Base-by-base conservation (phyloP, 805 yeast genomes). In the Metschnikowia borealis region DNA sequence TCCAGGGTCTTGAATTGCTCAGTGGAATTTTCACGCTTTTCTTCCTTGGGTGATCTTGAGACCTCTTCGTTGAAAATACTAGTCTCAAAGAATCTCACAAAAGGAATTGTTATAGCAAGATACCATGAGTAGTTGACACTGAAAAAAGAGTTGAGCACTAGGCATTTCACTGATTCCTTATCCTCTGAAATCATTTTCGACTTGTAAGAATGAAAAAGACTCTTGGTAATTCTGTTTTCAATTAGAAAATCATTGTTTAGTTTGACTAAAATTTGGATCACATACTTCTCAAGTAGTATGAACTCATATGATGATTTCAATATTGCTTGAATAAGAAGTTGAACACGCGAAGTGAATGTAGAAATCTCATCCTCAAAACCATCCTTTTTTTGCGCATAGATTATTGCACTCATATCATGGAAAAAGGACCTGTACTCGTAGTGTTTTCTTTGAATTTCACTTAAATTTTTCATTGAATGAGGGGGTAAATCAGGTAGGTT, bases 41-140 rank as follows among this genome's bases (percentile, higher is more conserved):
- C 18, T 20, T 26, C 14, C 6, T 26, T 15, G 5, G 7, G 15
- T 4, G 6, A 13, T 38, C 46, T 35, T 35, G 42, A 13, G 4
- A 10, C 20, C 11, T 59, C 54, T 50, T 73, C 77, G 14, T 63
- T 53, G 42, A 63, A 62, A 1, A 65, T 53, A 49, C 64, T 67
- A 48, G 62, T 53, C 51, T 74, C 78, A 42, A 68, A 50, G 3
- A 73, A 63, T 32, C 69, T 54, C 5, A 70, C 58, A 55, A 71
- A 74, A 6, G 78, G 78, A 2, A 61, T 50, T 2, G 71, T 64
- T 1, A 68, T 49, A 0, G 75, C 66, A 44, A 72, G 52, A 47
- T 62, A 68, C 78, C 77, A 73, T 1, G 70, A 57, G 54, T 67
- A 70, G 50, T 68, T 69, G 8, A 64, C 56, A 50, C 74, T 68